Base-by-base conservation (phyloP, 495 filamentous ascomycete species). In the Physcia stellaris region DNA sequence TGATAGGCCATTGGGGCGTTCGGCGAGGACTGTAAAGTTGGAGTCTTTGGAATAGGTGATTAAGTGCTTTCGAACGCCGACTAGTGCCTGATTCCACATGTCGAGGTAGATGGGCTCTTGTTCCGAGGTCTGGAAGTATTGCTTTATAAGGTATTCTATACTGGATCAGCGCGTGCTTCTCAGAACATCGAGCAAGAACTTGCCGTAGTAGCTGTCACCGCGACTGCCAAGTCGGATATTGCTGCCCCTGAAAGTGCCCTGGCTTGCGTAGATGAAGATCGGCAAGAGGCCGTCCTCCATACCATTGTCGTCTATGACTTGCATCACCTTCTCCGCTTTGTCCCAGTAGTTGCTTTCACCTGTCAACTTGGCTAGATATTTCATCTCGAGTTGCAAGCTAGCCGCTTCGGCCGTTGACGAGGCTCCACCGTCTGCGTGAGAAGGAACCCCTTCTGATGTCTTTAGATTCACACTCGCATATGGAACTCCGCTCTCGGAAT, bases 361-460 rank as follows among this genome's bases (percentile, higher is more conserved):
- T 0, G 86, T 96, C 41, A 99, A 64, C 53, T 92, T 92, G 32
- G 90, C 82, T 15, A 99, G 69, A 51, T 99, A 99, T 51, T 99
- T 99, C 68, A 95, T 81, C 59, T 99, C 90, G 10, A 99, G 70
- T 60, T 99, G 90, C 31, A 96, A 54, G 3, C 82, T 87, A 2
- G 86, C 81, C 1, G 92, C 83, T 62, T 96, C 92, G 6, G 90
- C 83, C 0, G 87, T 95, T 2, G 86, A 93, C 1, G 87, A 90
- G 4, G 92, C 85, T 4, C 92, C 90, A n/a, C 67, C 71, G 53
- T 95, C 84, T 24, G 68, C 71, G 47, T 95, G 86, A 2, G 87
- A 86, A 4, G 68, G 65, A 15, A 92, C 61, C 4, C 86, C 87
- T 41, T 71, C 59, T 15, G 71, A 73, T 4, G 73, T 81, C 40